These are phyloP conservation scores for Ogataea sp. DNA, from an alignment of 805 yeast genomes.

Conservation along the genomic window DNA sequence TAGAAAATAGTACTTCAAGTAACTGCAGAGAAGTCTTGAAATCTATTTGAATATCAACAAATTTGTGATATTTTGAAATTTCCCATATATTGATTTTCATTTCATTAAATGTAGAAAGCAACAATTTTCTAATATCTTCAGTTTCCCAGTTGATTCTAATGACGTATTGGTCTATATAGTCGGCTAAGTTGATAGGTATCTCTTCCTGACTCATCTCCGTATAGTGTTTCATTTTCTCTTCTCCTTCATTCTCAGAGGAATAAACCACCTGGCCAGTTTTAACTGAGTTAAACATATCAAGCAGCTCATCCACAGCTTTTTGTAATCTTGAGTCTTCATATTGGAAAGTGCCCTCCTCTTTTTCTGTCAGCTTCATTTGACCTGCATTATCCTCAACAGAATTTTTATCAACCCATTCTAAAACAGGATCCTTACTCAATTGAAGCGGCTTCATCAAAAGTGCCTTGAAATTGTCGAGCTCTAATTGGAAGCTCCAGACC, in stretches of 20 bases:
- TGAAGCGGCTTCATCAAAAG: too few species aligned
- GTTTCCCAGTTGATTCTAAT: constrained; percentile 30
- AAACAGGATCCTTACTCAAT: too few species aligned
- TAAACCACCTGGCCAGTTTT: not conserved
- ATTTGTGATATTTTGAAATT: constrained; percentile 27
- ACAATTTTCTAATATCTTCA: constrained; percentile 11
- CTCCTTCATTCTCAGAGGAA: not conserved
- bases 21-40: constrained; percentile 15
- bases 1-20: constrained; percentile 1
- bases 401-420: too few species aligned
- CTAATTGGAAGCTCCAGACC: too few species aligned
- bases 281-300: too few species aligned
- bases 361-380: too few species aligned
- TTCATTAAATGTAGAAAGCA: constrained; percentile 15
- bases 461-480: too few species aligned
- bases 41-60: constrained; percentile 36
- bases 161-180: constrained; percentile 36
- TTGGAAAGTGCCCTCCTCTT: too few species aligned
- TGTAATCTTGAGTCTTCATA: not conserved
- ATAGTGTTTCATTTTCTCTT: constrained; percentile 19
- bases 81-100: constrained; percentile 40
- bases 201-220: constrained; percentile 18
- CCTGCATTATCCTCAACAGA: too few species aligned
- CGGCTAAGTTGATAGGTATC: constrained; percentile 32
- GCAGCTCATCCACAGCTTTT: not conserved